Evolutionary conservation across 2,329 filamentous ascomycete species (phyloP), one percentile per base, ranked within the genome.

Genomic region (Orbilia blumenaviensis): DNA sequence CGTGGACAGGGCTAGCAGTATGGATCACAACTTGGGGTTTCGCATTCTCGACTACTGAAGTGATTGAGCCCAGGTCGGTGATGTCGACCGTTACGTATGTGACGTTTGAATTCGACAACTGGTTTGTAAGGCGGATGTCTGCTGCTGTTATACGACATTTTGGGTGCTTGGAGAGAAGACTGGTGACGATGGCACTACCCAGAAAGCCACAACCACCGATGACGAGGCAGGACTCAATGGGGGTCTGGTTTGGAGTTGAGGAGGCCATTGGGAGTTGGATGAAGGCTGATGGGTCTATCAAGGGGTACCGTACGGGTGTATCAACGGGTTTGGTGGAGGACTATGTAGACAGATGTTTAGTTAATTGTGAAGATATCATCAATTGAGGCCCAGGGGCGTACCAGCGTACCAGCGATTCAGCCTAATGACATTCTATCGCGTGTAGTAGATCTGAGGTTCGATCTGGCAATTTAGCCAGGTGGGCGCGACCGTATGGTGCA

Each of bases 11-110:
- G 34, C 90, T 92, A 18, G 94, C 95, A 1, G 94, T 96, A 84
- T 99, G 94, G 81, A 98, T 90, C 61, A 99, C 92, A 12, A 96
- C 88, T 81, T 93, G 89, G 18, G 94, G 94, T 80, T 87, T 88
- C 66, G 89, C 86, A 78, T 88, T 85, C 32, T 86, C 83, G 80
- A 98, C 89, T 48, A 92, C 84, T 38, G 86, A 84, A 42, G 87
- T 82, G 78, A 95, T 86, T 77, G 86, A 86, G 66, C 86, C 85
- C 16, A 84, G 81, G 78, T 91, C 89, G 66, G 91, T 93, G 82
- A 95, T 93, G 83, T 94, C 91, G 82, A 89, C 91, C 79, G 93
- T 89, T 82, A 88, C 87, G 84, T 95, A 95, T 62, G 85, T 83
- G 60, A 90, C 87, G 50, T 86, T 86, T 63, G 88, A 83, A 12